Evolutionary conservation across 352 stramenopile genomes (phyloP).

Genomic region (Globisporangium orthogonon): DNA sequence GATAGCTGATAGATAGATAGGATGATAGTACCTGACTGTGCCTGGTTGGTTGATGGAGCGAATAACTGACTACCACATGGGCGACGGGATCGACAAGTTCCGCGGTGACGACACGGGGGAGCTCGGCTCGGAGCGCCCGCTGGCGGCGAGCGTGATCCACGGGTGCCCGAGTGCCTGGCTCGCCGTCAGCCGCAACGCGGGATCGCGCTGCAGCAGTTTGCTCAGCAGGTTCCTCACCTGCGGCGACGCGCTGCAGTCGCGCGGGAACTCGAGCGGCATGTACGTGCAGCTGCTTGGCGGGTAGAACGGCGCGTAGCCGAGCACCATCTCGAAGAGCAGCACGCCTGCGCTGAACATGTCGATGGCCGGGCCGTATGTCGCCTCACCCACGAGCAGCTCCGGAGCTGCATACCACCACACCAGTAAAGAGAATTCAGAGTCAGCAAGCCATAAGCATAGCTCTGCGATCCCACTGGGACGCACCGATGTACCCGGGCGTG

Average conservation of each 20-base stretch:
- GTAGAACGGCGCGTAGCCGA: conserved; percentile 69
- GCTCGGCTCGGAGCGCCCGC: conserved; percentile 26
- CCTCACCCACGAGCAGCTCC: conserved; percentile 47
- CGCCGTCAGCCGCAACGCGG: conserved; percentile 63
- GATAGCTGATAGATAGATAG: not conserved
- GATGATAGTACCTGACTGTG: not conserved
- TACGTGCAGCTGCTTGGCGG: conserved; percentile 60
- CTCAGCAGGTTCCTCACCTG: conserved; percentile 64
- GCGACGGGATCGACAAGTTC: conserved; percentile 5
- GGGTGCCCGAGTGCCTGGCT: conserved; percentile 75
- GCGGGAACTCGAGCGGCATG: conserved; percentile 50
- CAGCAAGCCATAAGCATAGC: no score
- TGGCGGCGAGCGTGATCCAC: conserved; percentile 54
- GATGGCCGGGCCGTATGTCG: conserved; percentile 46
- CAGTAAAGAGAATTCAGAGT: no score
- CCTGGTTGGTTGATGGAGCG: not conserved
- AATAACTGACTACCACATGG: conserved; percentile 1
- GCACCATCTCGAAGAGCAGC: conserved; percentile 73
- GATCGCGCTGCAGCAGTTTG: conserved; percentile 66
- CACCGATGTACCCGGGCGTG: conserved; percentile 58
- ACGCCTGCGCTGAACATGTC: conserved; percentile 74
- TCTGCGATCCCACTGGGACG: not conserved
- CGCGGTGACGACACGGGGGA: conserved; percentile 22
- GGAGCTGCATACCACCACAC: conserved; percentile 13
- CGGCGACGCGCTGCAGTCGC: conserved; percentile 22